Evolutionary conservation across 192 early-diverging fungal species (phyloP), one percentile per base, ranked within the genome.

Genomic region (Cetraspora pellucida): DNA sequence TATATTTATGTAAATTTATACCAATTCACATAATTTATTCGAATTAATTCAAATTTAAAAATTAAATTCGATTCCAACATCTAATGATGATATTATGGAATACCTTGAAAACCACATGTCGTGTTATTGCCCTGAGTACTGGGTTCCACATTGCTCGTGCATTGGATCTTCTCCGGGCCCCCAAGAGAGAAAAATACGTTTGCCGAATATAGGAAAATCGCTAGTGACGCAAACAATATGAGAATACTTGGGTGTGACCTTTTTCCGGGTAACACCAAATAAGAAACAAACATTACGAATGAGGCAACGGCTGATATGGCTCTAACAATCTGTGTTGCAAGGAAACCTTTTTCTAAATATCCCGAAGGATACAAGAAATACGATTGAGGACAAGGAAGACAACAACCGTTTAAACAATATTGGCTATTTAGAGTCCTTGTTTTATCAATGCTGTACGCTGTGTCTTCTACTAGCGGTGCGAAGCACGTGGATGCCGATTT

Each of bases 301-400:
- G 80, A 65, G 9, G 78, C 44, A 7, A 81, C 74, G 13, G 80
- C 78, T 0, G 87, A 88, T 27, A 84, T 66, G 9, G 77, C 80
- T 49, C 87, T 79, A 37, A 87, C 70, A 17, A 77, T 77, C 54
- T 87, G 80, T 2, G 87, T 85, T 37, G 79, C 81, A 31, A 78
- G 70, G 61, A 81, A 87, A 28, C 82, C 84, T 16, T 71, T 78
- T 17, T 83, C 67, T 10, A 84, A 52, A 49, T 82, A 82, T 28
- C 79, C 81, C 19, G 52, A 28, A 21, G 77, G 70, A 44, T 88
- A 88, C 5, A 88, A 78, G 47, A 67, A 71, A 64, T 88, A 80
- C 74, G 84, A 83, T 8, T 80, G 81, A 2, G 87, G 87, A 60
- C 87, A 88, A 37, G 87, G 87, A 43, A 88, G 50, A 77, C 87